Evolutionary conservation across 495 filamentous ascomycete genomes (phyloP), one percentile per base, ranked within the genome.

Genomic region (Penicillium angulare): DNA sequence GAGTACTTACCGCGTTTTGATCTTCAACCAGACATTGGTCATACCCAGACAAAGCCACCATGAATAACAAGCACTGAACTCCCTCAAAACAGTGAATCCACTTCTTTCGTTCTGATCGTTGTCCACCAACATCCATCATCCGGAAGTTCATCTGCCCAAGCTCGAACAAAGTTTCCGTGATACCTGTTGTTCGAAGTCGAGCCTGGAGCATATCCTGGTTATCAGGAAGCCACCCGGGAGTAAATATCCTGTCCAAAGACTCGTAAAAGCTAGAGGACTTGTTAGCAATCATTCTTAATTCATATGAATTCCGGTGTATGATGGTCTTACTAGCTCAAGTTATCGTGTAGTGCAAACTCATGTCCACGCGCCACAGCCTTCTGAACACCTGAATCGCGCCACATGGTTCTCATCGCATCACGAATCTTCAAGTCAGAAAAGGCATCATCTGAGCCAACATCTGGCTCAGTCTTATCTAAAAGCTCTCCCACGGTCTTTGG

Each of bases 21-120:
- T 98, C 93, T 71, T 98, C 93, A 3, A 97, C 89, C 17, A 98
- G 74, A 59, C 92, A 92, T 69, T 98, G 93, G 66, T 98, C 93
- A 64, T 97, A 98, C 31, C 92, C 93, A 50, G 90, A 96, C 56
- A 98, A 86, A 27, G 93, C 93, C 42, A 96, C 93, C 62, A 98
- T 81, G 72, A 98, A 98, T 38, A 98, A 78, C 31, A 98, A 76
- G 64, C 87, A 88, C 49, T 90, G 92, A 53, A 98, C 93, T 60
- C 95, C 95, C 63, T 98, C 93, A 67, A 98, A 98, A 72, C 93
- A 97, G 65, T 98, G 93, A 56, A 98, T 97, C 93, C 93, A 98
- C 72, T 98, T 98, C 81, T 98, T 98, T 44, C 93, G 86, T 60
- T 98, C 93, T 18, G 95, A 97, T 57, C 93, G 78, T 69, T 98